These are phyloP conservation scores for Salix udensis DNA, from an alignment of 345 rosid genomes.

Conservation along the genomic window DNA sequence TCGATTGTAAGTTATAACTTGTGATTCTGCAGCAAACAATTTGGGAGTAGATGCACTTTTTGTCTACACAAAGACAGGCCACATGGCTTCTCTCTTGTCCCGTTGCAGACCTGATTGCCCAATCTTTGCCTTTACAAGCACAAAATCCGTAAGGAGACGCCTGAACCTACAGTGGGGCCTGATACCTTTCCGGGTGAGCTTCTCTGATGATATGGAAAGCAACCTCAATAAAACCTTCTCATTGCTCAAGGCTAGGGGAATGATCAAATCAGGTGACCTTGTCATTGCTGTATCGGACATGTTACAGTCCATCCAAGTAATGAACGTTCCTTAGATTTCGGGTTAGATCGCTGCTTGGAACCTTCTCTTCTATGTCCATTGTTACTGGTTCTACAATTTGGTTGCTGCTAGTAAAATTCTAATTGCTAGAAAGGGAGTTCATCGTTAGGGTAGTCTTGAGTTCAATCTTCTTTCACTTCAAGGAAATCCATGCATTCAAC, in stretches of 20 bases:
- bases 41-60: slow-evolving; percentile 87
- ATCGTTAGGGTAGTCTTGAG: not conserved
- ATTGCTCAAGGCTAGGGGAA: slow-evolving; percentile 89
- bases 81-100: slow-evolving; percentile 91
- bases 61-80: slow-evolving; percentile 86
- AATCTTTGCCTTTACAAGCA: slow-evolving; percentile 82
- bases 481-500: not conserved
- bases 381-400: slow-evolving; percentile 4
- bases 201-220: slow-evolving; percentile 92
- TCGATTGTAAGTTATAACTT: slow-evolving; percentile 7
- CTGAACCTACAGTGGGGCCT: slow-evolving; percentile 97
- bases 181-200: slow-evolving; percentile 92
- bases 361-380: not conserved
- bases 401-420: slow-evolving; percentile 24
- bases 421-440: not conserved
- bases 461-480: not conserved
- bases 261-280: slow-evolving; percentile 95
- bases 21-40: slow-evolving; percentile 72
- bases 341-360: not conserved
- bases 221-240: slow-evolving; percentile 88
- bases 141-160: slow-evolving; percentile 75
- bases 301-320: slow-evolving; percentile 93
- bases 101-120: slow-evolving; percentile 99
- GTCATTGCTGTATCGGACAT: slow-evolving; percentile 94
- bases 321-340: slow-evolving; percentile 58